Percentiles rank a stretch among this genome's conserved stretches.
Evolutionary conservation across 164 flowering plant genomes (phyloP).

Genomic region (Tetrastigma voinierianum): DNA sequence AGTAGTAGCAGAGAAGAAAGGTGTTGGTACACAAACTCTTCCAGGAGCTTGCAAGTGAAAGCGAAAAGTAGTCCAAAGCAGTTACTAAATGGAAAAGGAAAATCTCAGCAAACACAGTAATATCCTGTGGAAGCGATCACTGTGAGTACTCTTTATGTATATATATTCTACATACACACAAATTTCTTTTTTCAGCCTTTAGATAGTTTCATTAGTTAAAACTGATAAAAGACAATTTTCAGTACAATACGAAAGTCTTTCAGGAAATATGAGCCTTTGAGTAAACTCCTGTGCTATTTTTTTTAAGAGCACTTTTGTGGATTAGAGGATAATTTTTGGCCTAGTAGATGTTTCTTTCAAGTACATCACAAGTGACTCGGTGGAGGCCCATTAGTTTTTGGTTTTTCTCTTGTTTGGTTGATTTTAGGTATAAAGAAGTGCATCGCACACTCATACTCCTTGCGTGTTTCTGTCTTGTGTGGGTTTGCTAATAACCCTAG

Average conservation of each 20-base stretch:
- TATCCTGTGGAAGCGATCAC: constrained; percentile 71
- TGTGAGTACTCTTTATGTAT: constrained; percentile 35
- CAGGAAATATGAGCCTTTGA: background rate
- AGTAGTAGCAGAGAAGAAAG: constrained; percentile 62
- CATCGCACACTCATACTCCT: no score
- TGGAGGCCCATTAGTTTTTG: no score
- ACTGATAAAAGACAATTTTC: background rate
- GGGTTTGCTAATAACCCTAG: background rate
- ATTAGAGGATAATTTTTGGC: no score
- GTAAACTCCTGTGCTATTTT: no score
- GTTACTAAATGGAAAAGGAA: constrained; percentile 27
- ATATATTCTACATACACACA: background rate
- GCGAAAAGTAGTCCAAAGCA: constrained; percentile 62
- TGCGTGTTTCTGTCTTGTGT: background rate
- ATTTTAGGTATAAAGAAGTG: no score
- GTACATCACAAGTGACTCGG: no score
- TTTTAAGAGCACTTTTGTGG: no score
- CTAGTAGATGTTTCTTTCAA: no score
- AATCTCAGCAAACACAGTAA: constrained; percentile 22
- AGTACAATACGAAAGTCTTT: background rate
- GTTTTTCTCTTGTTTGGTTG: no score
- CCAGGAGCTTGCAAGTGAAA: constrained; percentile 57
- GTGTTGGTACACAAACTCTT: constrained; percentile 91
- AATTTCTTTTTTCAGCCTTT: background rate
- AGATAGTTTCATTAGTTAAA: background rate